Conservation (phyloP, 2,329 filamentous ascomycete species). For the Calonectria fujianensis region DNA sequence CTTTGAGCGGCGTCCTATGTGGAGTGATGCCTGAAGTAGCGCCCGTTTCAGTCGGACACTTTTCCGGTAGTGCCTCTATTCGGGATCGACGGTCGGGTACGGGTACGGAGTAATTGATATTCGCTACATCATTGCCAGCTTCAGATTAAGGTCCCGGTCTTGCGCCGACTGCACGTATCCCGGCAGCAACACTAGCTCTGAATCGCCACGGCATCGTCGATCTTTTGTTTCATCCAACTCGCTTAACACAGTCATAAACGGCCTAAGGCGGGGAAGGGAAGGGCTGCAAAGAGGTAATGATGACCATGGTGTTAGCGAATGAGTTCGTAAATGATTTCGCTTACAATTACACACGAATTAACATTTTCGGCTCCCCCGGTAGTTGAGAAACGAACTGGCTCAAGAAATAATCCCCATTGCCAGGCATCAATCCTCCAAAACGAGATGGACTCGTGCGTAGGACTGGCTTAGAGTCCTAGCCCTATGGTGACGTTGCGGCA, state of each 20-base stretch:
- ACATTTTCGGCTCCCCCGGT: not conserved
- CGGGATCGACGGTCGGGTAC: constrained; percentile 16
- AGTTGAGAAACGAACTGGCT: not conserved
- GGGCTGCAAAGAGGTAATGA: not conserved
- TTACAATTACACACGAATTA: not conserved
- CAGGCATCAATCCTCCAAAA: not conserved
- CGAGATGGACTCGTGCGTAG: not conserved
- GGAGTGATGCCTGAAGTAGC: constrained; percentile 10
- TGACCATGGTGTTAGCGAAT: not conserved
- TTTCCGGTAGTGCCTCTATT: constrained; percentile 3
- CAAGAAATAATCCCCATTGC: not conserved
- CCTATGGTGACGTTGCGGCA: not conserved
- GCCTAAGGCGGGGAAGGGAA: not conserved
- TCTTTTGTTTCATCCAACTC: constrained; percentile 10
- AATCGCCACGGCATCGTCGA: not conserved
- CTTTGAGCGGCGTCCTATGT: constrained; percentile 2
- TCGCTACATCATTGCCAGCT: not conserved
- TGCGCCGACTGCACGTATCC: not conserved
- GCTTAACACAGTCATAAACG: not conserved
- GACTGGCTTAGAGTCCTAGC: not conserved
- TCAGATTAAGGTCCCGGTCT: not conserved
- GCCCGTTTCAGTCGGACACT: constrained; percentile 21
- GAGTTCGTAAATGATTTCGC: not conserved
- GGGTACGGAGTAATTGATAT: not conserved
- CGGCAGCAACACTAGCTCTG: constrained; percentile 1